Evolutionary conservation across 108 stramenopile species (phyloP).

Genomic region (Nitzschia sp.): DNA sequence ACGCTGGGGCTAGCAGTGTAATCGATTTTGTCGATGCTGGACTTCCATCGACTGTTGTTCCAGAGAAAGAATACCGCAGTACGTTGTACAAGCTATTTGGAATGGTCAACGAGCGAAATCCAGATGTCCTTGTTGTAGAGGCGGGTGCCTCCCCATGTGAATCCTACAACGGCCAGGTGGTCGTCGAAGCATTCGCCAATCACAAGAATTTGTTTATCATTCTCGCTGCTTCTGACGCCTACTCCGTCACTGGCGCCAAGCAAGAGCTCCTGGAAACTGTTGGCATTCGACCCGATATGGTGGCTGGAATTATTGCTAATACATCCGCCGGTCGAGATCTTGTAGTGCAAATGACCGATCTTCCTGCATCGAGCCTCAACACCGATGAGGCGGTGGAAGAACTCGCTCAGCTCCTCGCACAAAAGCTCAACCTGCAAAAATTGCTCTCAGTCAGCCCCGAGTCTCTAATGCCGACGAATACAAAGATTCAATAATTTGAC

Average conservation of each 20-base stretch:
- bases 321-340: conserved; percentile 1
- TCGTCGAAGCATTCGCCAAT: not conserved
- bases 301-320: conserved; percentile 2
- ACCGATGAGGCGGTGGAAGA: not conserved
- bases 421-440: not conserved
- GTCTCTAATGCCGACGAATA: too few relatives aligned
- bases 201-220: conserved; percentile 4
- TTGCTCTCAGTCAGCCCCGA: too few relatives aligned
- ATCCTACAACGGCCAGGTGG: conserved; percentile 5
- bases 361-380: conserved; percentile 1
- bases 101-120: not conserved
- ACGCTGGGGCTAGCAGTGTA: not conserved
- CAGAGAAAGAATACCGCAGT: not conserved
- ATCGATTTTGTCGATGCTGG: conserved; percentile 4
- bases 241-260: not conserved
- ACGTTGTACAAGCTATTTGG: not conserved
- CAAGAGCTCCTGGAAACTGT: not conserved
- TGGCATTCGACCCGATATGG: not conserved
- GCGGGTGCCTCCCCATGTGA: conserved; percentile 9
- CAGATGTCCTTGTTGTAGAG: not conserved
- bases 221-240: not conserved
- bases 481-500: too few relatives aligned
- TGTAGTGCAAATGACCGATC: not conserved
- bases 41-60: conserved; percentile 2
- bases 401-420: not conserved